phyloP scores from a whole-genome alignment of 345 rosid species.

The Lenwebbia sp. region DNA sequence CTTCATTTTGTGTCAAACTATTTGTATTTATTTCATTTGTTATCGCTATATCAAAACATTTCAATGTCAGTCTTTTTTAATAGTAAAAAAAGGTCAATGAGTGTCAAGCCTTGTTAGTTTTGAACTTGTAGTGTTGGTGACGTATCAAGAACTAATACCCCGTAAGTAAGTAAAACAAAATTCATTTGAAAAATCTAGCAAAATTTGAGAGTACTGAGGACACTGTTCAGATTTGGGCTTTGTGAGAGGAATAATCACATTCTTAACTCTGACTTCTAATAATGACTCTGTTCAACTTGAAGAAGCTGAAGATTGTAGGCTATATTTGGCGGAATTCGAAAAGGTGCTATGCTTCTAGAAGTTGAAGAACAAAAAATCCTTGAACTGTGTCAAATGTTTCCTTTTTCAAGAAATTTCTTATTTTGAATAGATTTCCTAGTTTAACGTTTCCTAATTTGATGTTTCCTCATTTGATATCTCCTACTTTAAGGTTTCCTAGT shows the following conservation, averaged over 20 bases:
- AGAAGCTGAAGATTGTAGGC: not conserved
- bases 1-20: not conserved
- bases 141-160: not conserved
- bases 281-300: not conserved
- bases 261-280: not conserved
- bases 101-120: not conserved
- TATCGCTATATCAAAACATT: not conserved
- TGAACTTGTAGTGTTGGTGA: rapidly evolving
- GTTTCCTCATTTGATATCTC: too few species aligned
- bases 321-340: not conserved
- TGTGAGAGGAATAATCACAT: not conserved
- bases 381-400: not conserved
- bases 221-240: not conserved
- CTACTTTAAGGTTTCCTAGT: too few species aligned
- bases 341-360: not conserved
- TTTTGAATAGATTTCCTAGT: not conserved
- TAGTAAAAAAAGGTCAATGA: not conserved
- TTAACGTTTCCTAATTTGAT: not conserved
- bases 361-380: not conserved
- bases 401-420: not conserved
- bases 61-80: not conserved
- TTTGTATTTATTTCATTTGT: not conserved
- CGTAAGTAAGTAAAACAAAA: not conserved
- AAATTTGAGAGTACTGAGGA: not conserved
- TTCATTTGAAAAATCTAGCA: not conserved